Conservation (phyloP, 768 basidiomycete genomes). For the Boletus sp. region DNA sequence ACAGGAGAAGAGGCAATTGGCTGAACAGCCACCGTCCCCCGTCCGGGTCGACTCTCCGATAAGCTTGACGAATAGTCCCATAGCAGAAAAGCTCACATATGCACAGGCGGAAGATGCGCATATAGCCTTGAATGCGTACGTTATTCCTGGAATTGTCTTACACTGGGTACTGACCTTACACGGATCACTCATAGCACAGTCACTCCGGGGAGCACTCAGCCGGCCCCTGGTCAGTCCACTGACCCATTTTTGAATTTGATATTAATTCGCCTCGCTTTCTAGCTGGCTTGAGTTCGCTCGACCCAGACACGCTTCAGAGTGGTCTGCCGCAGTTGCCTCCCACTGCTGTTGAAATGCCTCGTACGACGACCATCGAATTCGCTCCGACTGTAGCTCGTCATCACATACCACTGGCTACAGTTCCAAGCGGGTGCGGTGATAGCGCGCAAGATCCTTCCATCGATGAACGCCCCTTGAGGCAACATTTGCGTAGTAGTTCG, state of each 20-base stretch:
- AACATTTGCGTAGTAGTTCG: slow-evolving; percentile 4
- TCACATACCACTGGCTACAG: slow-evolving; percentile 23
- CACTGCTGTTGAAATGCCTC: slow-evolving; percentile 27
- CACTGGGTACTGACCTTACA: background rate
- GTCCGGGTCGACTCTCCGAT: background rate
- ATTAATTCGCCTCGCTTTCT: slow-evolving; percentile 1
- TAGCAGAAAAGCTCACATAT: background rate
- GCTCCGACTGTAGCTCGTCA: slow-evolving; percentile 35
- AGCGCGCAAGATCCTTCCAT: background rate
- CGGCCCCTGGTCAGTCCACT: slow-evolving; percentile 10
- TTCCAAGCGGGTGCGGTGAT: slow-evolving; percentile 27
- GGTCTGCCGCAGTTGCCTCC: slow-evolving; percentile 3
- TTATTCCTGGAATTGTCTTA: background rate
- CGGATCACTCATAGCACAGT: slow-evolving; percentile 37
- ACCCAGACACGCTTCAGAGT: background rate
- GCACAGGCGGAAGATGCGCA: background rate
- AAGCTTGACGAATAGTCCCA: background rate
- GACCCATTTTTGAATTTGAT: background rate
- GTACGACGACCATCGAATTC: slow-evolving; percentile 53
- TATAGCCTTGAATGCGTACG: slow-evolving; percentile 6
- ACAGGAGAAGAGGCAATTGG: background rate
- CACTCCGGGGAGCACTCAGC: slow-evolving; percentile 1
- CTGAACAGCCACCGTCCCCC: slow-evolving; percentile 7
- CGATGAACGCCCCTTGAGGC: slow-evolving; percentile 8
- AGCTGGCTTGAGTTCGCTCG: slow-evolving; percentile 10